Conservation (phyloP, 2,329 filamentous ascomycete genomes). For the Fusarium sp. region DNA sequence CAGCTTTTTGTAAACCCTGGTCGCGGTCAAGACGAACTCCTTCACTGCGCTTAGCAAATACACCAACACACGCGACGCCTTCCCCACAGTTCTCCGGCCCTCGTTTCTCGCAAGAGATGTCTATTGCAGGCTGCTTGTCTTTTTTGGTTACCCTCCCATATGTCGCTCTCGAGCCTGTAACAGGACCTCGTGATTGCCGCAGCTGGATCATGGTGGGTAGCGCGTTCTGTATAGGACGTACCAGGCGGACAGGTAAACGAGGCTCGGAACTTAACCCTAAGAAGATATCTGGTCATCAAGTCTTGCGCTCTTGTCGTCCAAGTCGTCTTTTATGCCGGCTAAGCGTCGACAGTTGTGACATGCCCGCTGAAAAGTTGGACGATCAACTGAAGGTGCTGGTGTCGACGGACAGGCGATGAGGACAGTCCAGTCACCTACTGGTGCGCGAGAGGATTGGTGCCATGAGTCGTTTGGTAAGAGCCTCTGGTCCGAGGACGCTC, state of each 20-base stretch:
- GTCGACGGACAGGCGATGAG: constrained; percentile 61
- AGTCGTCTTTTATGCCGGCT: constrained; percentile 71
- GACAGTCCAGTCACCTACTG: constrained; percentile 67
- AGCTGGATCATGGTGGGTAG: constrained; percentile 55
- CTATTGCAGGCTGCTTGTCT: constrained; percentile 58
- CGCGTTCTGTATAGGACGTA: constrained; percentile 48
- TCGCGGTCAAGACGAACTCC: constrained; percentile 54
- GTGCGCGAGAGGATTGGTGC: constrained; percentile 69
- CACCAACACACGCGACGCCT: constrained; percentile 72
- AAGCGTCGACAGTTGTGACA: constrained; percentile 47
- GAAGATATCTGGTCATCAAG: constrained; percentile 74
- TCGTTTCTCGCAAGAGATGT: constrained; percentile 77
- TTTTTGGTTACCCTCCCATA: constrained; percentile 55
- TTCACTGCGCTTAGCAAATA: constrained; percentile 52
- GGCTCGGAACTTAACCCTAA: constrained; percentile 98
- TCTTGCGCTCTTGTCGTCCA: constrained; percentile 78
- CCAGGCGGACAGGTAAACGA: constrained; percentile 66
- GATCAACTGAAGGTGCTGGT: constrained; percentile 46
- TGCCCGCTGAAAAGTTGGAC: constrained; percentile 64
- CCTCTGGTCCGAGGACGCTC: constrained; percentile 77
- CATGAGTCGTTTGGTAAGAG: constrained; percentile 84
- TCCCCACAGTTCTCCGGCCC: constrained; percentile 82
- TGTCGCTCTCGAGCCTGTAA: constrained; percentile 72
- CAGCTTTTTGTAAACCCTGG: constrained; percentile 18
- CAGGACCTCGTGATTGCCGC: constrained; percentile 63